Evolutionary conservation across 768 basidiomycete genomes (phyloP), one percentile per base, ranked within the genome.

Genomic region (Lactarius deliciosus): DNA sequence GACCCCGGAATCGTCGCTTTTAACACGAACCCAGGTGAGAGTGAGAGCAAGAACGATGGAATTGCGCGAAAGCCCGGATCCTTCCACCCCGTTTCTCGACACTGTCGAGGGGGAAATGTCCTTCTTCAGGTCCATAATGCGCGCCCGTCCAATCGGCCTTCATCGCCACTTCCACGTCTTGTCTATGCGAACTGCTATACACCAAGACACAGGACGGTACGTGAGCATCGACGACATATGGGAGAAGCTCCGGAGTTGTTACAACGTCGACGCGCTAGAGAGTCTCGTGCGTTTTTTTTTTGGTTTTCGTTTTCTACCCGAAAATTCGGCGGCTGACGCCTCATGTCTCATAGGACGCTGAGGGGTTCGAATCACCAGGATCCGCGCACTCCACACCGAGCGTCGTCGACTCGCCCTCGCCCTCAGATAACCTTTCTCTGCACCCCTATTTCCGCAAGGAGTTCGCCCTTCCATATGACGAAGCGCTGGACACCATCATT

Each of bases 151-250:
- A 0, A 85, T 94, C 62, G 93, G 93, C 54, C 86, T 89, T 38
- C 89, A 94, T 76, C 86, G 86, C 34, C 85, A 92, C 77, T 93
- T 94, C 77, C 90, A 94, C 73, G 79, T 90, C 74, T 80, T 95
- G 64, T 83, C 85, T 65, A 88, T 95, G 58, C 86, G 87, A 64
- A 87, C 84, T 71, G 79, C 83, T 56, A 91, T 95, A 67, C 78
- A 82, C 72, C 85, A 85, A 73, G 89, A 92, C 72, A 91, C 90
- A 0, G 86, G 86, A 57, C 81, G 79, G 13, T 66, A 80, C 65
- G 81, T 94, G 47, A 76, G 82, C 41, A 74, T 86, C 8, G 84
- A 88, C 28, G 84, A 82, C 38, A 81, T 95, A 45, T 94, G 92
- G 92, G 76, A 80, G 65, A 95, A 95, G 77, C 77, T 93, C 56